These are phyloP conservation scores for Melaleuca alternifolia DNA, from an alignment of 345 rosid species.

Conservation along the genomic window DNA sequence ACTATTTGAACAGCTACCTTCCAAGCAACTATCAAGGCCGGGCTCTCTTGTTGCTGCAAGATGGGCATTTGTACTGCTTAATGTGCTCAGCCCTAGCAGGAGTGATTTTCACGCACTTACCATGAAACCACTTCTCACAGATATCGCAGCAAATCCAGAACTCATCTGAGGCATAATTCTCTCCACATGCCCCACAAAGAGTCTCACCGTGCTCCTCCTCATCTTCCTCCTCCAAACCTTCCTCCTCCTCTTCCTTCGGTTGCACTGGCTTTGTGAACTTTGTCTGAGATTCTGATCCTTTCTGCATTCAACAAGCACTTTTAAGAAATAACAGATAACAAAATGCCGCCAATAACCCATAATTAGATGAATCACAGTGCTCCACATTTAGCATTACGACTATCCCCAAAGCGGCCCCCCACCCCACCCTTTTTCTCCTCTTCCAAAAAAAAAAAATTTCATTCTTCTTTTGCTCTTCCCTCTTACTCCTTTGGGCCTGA, in stretches of 20 bases:
- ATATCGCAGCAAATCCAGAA: constrained; percentile 66
- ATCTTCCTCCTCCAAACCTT: constrained; percentile 29
- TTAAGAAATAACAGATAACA: neutral
- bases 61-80: constrained; percentile 89
- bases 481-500: no score
- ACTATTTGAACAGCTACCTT: neutral
- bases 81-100: constrained; percentile 92
- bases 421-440: no score
- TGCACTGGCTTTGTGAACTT: constrained; percentile 27
- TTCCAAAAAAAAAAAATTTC: no score
- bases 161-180: constrained; percentile 45
- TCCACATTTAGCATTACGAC: neutral
- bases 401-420: neutral
- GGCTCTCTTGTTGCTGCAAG: constrained; percentile 89
- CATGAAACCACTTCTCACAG: constrained; percentile 69
- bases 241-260: constrained; percentile 42
- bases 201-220: constrained; percentile 55
- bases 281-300: constrained; percentile 40
- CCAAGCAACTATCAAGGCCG: constrained; percentile 26
- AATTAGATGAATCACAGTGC: neutral
- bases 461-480: no score
- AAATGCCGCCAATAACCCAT: neutral
- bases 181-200: constrained; percentile 59
- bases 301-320: constrained; percentile 12
- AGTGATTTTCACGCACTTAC: constrained; percentile 83